phyloP scores from a whole-genome alignment of 352 stramenopile genomes.

The Blastocystis sp. region DNA sequence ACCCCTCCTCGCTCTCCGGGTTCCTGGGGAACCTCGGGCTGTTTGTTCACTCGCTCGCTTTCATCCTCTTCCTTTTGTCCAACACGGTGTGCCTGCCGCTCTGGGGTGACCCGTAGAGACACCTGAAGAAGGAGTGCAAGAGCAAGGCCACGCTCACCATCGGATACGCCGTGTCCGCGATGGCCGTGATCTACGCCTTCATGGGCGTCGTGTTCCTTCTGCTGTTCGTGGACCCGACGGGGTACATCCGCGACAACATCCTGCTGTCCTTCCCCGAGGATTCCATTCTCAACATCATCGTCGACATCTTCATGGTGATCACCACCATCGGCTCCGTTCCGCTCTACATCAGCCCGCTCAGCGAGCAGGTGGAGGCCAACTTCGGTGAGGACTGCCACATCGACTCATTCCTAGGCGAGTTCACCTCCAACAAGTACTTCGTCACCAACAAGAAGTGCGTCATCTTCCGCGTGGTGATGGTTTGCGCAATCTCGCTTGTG shows the following conservation, averaged over 20 bases:
- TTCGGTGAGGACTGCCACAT: background rate
- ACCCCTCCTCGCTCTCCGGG: background rate
- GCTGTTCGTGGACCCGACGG: background rate
- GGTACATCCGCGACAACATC: conserved; percentile 4
- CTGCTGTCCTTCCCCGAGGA: conserved; percentile 15
- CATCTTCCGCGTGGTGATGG: conserved; percentile 18
- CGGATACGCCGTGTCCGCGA: conserved; percentile 19
- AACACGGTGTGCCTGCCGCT: background rate
- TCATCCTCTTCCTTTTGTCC: conserved; percentile 34
- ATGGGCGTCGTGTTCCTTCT: conserved; percentile 56
- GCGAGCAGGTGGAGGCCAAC: background rate
- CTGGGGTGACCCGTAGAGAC: conserved; percentile 1
- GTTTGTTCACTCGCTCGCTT: conserved; percentile 56
- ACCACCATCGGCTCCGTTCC: conserved; percentile 32
- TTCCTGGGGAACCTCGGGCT: conserved; percentile 46
- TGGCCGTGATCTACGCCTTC: conserved; percentile 42
- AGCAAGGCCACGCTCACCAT: conserved; percentile 19
- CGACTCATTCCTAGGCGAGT: background rate
- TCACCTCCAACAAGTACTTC: conserved; percentile 8
- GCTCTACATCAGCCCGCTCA: conserved; percentile 11
- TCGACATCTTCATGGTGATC: conserved; percentile 33
- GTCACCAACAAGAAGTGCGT: conserved; percentile 2
- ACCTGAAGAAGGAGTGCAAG: conserved; percentile 23
- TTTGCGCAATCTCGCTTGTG: background rate
- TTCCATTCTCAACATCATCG: background rate